A percentile compares a stretch with the other conserved stretches of the same genome.
Conservation (phyloP, 2,329 filamentous ascomycete species). For the Ophioceras dolichostomum region DNA sequence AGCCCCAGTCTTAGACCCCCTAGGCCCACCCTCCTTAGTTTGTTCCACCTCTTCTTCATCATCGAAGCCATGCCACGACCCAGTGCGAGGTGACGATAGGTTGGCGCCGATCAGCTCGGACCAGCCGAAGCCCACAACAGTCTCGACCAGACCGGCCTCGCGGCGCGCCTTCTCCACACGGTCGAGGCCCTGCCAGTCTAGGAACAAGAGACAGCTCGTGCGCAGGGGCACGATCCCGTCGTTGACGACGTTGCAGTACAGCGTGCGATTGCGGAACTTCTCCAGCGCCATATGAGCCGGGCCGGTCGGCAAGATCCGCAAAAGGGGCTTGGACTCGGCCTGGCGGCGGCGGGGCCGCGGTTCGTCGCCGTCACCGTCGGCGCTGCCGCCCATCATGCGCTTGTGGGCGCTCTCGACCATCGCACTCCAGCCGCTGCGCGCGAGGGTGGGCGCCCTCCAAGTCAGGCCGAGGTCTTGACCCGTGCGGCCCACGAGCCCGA, state of each 20-base stretch:
- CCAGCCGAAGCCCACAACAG: slow-evolving; percentile 89
- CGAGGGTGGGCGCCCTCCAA: slow-evolving; percentile 81
- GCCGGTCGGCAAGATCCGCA: slow-evolving; percentile 81
- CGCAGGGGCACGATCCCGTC: slow-evolving; percentile 92
- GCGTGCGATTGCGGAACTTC: slow-evolving; percentile 79
- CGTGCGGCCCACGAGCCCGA: slow-evolving; percentile 89
- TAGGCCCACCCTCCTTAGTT: too few species aligned
- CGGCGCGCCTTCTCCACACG: slow-evolving; percentile 88
- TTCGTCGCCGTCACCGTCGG: too few species aligned
- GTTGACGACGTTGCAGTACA: slow-evolving; percentile 96
- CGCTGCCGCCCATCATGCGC: slow-evolving; percentile 38
- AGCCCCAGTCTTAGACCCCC: background rate
- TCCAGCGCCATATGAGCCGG: slow-evolving; percentile 78
- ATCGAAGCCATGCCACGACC: slow-evolving; percentile 25
- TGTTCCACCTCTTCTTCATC: slow-evolving; percentile 4
- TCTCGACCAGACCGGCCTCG: slow-evolving; percentile 86
- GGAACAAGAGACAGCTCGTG: slow-evolving; percentile 89
- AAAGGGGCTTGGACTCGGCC: slow-evolving; percentile 74
- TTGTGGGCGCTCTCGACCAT: slow-evolving; percentile 61
- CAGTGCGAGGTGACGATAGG: slow-evolving; percentile 31
- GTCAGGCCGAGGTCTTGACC: slow-evolving; percentile 91
- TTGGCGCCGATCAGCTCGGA: slow-evolving; percentile 75
- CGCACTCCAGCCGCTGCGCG: slow-evolving; percentile 77
- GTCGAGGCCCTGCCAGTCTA: slow-evolving; percentile 91
- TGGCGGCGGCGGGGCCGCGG: too few species aligned